These are phyloP conservation scores for Tieghemostelium lacteum DNA, from an alignment of 78 protist genomes.

Conservation along the genomic window DNA sequence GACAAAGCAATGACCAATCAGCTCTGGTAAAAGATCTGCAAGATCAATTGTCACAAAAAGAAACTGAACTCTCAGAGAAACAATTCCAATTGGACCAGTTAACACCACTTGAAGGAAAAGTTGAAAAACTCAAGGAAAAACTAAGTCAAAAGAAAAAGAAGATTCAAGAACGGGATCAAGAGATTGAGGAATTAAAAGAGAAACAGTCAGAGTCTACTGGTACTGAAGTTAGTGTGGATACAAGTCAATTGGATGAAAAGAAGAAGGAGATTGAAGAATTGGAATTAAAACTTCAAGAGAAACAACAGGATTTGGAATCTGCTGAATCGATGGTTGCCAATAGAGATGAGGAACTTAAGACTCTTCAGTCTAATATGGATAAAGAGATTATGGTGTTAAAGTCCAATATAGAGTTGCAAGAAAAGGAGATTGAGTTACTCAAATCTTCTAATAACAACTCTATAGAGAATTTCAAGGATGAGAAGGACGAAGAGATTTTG, in stretches of 20 bases:
- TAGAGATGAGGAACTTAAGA: background rate
- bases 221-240: background rate
- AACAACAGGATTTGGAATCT: background rate
- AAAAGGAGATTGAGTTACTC: background rate
- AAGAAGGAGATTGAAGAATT: background rate
- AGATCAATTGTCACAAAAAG: background rate
- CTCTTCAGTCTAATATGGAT: background rate
- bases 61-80: background rate
- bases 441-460: background rate
- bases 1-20: no score
- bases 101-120: background rate
- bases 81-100: background rate
- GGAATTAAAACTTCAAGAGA: background rate
- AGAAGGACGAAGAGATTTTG: background rate
- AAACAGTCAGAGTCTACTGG: background rate
- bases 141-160: background rate
- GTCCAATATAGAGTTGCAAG: background rate
- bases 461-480: slow-evolving; percentile 21
- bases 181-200: background rate
- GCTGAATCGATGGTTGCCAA: background rate
- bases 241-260: background rate
- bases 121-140: background rate
- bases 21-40: background rate
- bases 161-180: background rate
- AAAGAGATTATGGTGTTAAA: background rate